Evolutionary conservation across 768 basidiomycete species (phyloP), one percentile per base, ranked within the genome.

Genomic region (Tricholoma sp.): DNA sequence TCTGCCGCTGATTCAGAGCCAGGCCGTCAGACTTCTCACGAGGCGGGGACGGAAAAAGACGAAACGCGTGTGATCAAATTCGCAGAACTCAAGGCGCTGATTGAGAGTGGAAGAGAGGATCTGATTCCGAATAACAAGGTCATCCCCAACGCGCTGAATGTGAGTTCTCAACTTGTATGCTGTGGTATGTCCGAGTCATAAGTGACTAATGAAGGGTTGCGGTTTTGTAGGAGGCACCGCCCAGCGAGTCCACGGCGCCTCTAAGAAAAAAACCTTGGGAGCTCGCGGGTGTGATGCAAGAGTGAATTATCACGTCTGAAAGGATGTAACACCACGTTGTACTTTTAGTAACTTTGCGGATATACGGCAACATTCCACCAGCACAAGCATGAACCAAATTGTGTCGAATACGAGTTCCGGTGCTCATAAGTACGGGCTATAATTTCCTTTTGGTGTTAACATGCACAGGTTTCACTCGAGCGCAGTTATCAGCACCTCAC

Each of bases 61-160:
- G 76, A 80, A 60, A 65, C 73, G n/a, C 79, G 70, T 13, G 69
- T 76, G 28, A 71, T 91, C 56, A 82, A 82, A 0, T 86, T 92
- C 59, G 74, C 80, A 1, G 84, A 91, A 67, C 70, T 92, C 53
- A 82, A 88, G 62, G 76, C 76, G 34, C 73, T 92, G 57, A 88
- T 92, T 57, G 82, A 88, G 62, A 74, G 85, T 17, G 89, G 89
- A 15, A 82, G 78, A 59, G 80, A 82, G 3, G 86, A 89, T 60
- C 71, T 84, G 65, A 89, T 92, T 36, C 90, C 90, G 1, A 88
- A 91, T 63, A 92, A 91, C 66, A 88, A 84, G 61, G 57, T 77
- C 53, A 89, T 92, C 45, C 83, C 86, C 0, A 76, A 85, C n/a
- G 72, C 66, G 2, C 61, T 91, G 34, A 88, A 85, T 70, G 90